Conservation (phyloP, 2,329 filamentous ascomycete species). For the Lasiodiplodia hormozganensis region DNA sequence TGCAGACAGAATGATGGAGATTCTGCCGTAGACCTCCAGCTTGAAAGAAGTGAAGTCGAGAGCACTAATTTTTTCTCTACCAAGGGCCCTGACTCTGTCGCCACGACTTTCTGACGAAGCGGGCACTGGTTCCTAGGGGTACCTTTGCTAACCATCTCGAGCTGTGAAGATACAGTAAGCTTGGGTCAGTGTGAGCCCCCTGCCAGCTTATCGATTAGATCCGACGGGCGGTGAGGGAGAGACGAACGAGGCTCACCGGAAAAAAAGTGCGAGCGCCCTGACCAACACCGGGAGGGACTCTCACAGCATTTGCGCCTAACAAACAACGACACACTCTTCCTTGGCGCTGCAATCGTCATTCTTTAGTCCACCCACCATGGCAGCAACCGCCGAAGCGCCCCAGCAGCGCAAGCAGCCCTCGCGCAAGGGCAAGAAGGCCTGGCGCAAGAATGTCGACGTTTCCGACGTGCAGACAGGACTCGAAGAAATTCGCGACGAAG, state of each 20-base stretch:
- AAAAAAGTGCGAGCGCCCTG: slow-evolving; percentile 4
- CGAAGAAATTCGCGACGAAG: slow-evolving; percentile 83
- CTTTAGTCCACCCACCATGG: not conserved
- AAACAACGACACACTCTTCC: not conserved
- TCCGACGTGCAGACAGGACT: slow-evolving; percentile 84
- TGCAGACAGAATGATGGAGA: not conserved
- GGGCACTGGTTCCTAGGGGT: not conserved
- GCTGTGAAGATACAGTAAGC: not conserved
- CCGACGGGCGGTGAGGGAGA: not conserved
- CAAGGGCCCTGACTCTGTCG: not conserved
- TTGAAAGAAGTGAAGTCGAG: not conserved
- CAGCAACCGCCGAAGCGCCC: slow-evolving; percentile 60
- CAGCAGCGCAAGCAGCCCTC: slow-evolving; percentile 87
- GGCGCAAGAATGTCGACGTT: slow-evolving; percentile 97
- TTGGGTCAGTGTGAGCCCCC: not conserved
- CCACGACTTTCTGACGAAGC: not conserved
- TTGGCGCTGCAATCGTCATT: not conserved
- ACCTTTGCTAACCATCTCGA: not conserved
- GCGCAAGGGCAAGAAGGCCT: slow-evolving; percentile 97
- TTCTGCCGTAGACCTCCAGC: not conserved
- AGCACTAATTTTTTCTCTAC: not conserved
- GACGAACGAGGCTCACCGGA: slow-evolving; percentile 8
- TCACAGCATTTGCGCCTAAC: not conserved
- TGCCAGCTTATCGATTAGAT: not conserved
- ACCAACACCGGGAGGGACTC: not conserved